Evolutionary conservation across 148 eudicot genomes (phyloP).

Genomic region (Silene conica): DNA sequence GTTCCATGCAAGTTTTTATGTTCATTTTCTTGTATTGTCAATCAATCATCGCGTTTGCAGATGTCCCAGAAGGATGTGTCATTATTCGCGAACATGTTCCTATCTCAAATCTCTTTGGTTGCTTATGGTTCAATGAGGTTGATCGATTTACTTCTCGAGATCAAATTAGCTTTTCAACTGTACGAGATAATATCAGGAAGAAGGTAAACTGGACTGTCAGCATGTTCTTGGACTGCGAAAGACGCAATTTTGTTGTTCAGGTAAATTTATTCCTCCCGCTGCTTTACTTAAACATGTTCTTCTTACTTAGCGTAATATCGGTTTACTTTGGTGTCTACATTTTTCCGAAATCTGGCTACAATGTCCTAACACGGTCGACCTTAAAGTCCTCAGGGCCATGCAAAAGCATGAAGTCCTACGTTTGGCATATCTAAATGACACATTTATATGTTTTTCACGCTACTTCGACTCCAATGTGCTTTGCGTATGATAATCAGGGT

Average conservation of each 20-base stretch:
- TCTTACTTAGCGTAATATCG: background rate
- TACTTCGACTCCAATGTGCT: background rate
- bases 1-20: too few species aligned
- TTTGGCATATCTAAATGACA: background rate
- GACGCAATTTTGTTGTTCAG: constrained; percentile 97
- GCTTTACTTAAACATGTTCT: background rate
- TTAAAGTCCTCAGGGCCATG: background rate
- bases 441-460: background rate
- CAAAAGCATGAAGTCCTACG: background rate
- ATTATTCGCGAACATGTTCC: constrained; percentile 91
- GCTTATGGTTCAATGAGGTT: constrained; percentile 98
- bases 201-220: constrained; percentile 76
- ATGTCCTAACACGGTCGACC: background rate
- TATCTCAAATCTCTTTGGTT: constrained; percentile 81
- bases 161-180: constrained; percentile 90
- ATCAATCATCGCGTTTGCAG: constrained; percentile 32
- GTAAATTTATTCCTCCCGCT: constrained; percentile 32
- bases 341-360: too few species aligned
- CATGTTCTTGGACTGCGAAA: constrained; percentile 96
- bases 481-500: constrained; percentile 44
- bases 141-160: constrained; percentile 97
- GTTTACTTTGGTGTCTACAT: too few species aligned
- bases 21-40: background rate
- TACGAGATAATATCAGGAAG: constrained; percentile 76
- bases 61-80: constrained; percentile 99